Percentiles rank a stretch among this genome's conserved stretches.
Conservation (phyloP, 805 yeast species). For the Wickerhamomyces rabaulensis region DNA sequence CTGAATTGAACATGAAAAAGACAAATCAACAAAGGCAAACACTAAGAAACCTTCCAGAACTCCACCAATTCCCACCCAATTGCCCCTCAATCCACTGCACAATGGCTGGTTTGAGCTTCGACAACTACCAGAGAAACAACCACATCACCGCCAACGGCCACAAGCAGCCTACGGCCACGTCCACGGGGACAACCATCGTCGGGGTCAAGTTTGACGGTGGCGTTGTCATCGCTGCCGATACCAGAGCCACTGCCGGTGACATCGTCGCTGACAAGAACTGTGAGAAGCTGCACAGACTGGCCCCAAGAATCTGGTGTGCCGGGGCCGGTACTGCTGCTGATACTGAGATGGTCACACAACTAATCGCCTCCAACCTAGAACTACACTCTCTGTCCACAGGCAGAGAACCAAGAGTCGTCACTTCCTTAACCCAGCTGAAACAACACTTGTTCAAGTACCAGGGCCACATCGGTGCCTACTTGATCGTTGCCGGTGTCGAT, state of each 20-base stretch:
- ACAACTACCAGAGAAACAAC: constrained; percentile 86
- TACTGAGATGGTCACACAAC: constrained; percentile 95
- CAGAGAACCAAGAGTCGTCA: constrained; percentile 88
- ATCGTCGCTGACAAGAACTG: constrained; percentile 98
- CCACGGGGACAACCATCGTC: constrained; percentile 99
- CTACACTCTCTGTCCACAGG: constrained; percentile 79
- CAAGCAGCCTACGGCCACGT: constrained; percentile 81
- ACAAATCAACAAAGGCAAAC: background rate
- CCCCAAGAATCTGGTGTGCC: constrained; percentile 97
- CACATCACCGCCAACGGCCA: constrained; percentile 67
- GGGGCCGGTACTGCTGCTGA: constrained; percentile 99
- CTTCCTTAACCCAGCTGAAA: constrained; percentile 87
- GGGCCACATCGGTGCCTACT: constrained; percentile 95
- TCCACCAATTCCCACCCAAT: background rate
- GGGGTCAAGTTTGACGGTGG: constrained; percentile 93
- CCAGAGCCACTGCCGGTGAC: constrained; percentile 95
- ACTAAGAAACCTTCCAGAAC: background rate
- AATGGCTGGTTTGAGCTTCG: constrained; percentile 92
- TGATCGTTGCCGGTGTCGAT: constrained; percentile 97
- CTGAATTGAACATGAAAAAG: no score
- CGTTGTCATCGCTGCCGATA: constrained; percentile 97
- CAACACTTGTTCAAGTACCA: constrained; percentile 96
- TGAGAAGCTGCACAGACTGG: constrained; percentile 84
- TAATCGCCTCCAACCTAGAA: constrained; percentile 86
- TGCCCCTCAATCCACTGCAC: background rate